phyloP scores from a whole-genome alignment of 106 monocot species.

The Dioscorea zingiberensis region DNA sequence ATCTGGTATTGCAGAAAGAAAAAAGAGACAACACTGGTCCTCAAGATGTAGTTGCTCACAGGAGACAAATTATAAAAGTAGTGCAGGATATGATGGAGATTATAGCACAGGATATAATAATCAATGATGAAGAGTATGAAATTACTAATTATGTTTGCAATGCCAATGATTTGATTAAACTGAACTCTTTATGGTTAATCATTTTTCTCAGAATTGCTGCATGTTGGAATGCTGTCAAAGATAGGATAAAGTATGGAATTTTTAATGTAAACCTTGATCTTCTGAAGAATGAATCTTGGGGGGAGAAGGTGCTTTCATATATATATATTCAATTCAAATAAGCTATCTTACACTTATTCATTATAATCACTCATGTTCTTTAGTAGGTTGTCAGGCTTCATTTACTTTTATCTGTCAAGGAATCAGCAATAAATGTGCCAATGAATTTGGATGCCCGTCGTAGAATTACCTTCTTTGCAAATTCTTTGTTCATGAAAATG shows the following conservation, averaged over 20 bases:
- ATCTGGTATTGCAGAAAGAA: slow-evolving; percentile 25
- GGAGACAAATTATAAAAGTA: slow-evolving; percentile 75
- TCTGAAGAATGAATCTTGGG: slow-evolving; percentile 46
- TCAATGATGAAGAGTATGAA: slow-evolving; percentile 40
- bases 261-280: slow-evolving; percentile 45
- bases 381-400: slow-evolving; percentile 70
- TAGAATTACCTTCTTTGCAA: slow-evolving; percentile 88
- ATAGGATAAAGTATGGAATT: slow-evolving; percentile 36
- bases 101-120: slow-evolving; percentile 82
- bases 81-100: slow-evolving; percentile 97
- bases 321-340: too few relatives aligned
- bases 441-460: slow-evolving; percentile 87
- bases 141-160: neutral
- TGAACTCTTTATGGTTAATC: neutral
- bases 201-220: neutral
- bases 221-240: slow-evolving; percentile 10
- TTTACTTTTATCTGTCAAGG: slow-evolving; percentile 76
- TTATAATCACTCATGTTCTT: slow-evolving; percentile 4
- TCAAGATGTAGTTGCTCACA: slow-evolving; percentile 45
- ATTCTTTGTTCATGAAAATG: slow-evolving; percentile 94
- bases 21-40: slow-evolving; percentile 1
- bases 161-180: too few relatives aligned
- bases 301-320: slow-evolving; percentile 57
- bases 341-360: too few relatives aligned
- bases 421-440: slow-evolving; percentile 94